Conservation (phyloP, 495 filamentous ascomycete species). For the Lasiosphaeria hispida region DNA sequence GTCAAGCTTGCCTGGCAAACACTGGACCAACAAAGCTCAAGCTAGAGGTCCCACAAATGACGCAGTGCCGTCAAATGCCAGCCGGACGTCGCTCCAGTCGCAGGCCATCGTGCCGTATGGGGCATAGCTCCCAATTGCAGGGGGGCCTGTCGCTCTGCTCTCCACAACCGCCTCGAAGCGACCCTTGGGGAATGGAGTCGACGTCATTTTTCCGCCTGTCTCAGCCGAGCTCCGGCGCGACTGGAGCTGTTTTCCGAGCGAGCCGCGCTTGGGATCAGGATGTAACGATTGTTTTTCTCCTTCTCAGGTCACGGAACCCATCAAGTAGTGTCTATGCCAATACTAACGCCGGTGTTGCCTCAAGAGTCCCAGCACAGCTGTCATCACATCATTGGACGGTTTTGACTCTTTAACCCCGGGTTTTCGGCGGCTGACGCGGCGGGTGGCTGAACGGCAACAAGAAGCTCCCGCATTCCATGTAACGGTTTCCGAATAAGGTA, state of each 20-base stretch:
- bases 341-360: too few species aligned
- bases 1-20: too few species aligned
- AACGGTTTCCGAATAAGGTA: too few species aligned
- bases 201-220: not conserved
- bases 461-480: not conserved
- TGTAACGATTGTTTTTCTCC: not conserved
- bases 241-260: not conserved
- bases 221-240: not conserved
- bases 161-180: too few species aligned
- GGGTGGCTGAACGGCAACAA: not conserved
- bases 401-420: not conserved
- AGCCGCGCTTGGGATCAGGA: not conserved
- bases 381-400: slow-evolving; percentile 9
- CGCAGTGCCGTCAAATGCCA: too few species aligned
- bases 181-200: not conserved
- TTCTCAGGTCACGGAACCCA: too few species aligned
- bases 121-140: not conserved
- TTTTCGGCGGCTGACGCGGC: too few species aligned
- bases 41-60: too few species aligned
- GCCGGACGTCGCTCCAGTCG: too few species aligned
- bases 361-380: not conserved
- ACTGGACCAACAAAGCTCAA: too few species aligned
- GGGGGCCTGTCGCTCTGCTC: not conserved
- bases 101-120: too few species aligned
- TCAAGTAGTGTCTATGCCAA: too few species aligned